These are phyloP conservation scores for Nicotiana rustica DNA, from an alignment of 305 asterid species.

Conservation along the genomic window DNA sequence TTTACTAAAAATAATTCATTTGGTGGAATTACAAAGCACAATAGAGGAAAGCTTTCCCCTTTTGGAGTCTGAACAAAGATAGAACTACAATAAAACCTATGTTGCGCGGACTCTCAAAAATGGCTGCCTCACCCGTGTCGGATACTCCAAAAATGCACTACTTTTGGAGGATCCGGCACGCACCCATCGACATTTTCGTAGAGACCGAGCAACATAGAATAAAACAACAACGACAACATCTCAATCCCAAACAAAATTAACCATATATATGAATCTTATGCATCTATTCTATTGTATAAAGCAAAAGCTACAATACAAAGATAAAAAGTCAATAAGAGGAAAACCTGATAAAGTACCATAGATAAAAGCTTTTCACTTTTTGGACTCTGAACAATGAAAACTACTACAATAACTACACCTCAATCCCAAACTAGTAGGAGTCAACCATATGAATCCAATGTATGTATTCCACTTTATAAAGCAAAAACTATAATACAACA, in stretches of 20 bases:
- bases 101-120: no score
- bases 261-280: neutral
- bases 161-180: no score
- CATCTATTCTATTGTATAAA: neutral
- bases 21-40: neutral
- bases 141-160: no score
- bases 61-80: neutral
- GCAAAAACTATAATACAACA: neutral
- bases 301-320: neutral
- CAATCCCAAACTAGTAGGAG: slow-evolving; percentile 15
- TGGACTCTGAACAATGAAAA: neutral
- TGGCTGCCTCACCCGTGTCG: no score
- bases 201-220: no score
- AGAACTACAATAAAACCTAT: neutral
- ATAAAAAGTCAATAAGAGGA: neutral
- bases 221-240: neutral
- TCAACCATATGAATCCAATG: slow-evolving; percentile 1
- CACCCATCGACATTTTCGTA: no score
- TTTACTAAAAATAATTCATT: neutral
- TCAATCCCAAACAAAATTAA: slow-evolving; percentile 16
- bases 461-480: neutral
- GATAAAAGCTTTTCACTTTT: neutral
- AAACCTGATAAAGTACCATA: slow-evolving; percentile 36
- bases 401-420: neutral
- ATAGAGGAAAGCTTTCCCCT: slow-evolving; percentile 22